A percentile compares a stretch with the other conserved stretches of the same genome.
Evolutionary conservation across 2,329 filamentous ascomycete species (phyloP).

Genomic region (Aspergillus hiratsukae): DNA sequence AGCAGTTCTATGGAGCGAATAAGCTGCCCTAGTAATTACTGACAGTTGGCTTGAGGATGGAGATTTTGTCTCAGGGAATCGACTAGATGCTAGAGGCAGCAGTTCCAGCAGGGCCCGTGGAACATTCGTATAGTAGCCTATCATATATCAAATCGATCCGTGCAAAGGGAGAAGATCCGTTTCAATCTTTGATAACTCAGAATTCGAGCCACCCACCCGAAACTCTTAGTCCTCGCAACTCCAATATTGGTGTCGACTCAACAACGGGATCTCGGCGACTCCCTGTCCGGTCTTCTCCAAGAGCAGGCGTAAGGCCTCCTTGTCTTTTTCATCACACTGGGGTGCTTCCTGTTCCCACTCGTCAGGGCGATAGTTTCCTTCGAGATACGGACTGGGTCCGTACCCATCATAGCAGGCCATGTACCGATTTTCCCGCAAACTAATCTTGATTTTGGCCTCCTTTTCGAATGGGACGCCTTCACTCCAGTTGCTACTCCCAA

Average conservation of each 20-base stretch:
- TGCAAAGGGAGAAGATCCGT: neutral
- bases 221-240: neutral
- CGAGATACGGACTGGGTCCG: conserved; percentile 16
- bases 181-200: too few species aligned
- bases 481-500: conserved; percentile 4
- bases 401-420: conserved; percentile 18
- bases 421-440: conserved; percentile 13
- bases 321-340: neutral
- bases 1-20: too few species aligned
- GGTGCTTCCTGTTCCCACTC: neutral
- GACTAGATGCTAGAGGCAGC: too few species aligned
- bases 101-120: too few species aligned
- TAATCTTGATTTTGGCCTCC: conserved; percentile 12
- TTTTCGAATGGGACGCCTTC: conserved; percentile 16
- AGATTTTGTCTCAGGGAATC: too few species aligned
- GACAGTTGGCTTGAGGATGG: too few species aligned
- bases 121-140: too few species aligned
- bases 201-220: too few species aligned
- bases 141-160: neutral
- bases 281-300: neutral
- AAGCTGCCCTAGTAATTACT: too few species aligned
- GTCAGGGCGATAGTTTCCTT: neutral
- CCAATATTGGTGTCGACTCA: neutral
- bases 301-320: neutral
- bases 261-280: neutral